Conservation (phyloP, 495 filamentous ascomycete genomes). For the Penicillium canariense region DNA sequence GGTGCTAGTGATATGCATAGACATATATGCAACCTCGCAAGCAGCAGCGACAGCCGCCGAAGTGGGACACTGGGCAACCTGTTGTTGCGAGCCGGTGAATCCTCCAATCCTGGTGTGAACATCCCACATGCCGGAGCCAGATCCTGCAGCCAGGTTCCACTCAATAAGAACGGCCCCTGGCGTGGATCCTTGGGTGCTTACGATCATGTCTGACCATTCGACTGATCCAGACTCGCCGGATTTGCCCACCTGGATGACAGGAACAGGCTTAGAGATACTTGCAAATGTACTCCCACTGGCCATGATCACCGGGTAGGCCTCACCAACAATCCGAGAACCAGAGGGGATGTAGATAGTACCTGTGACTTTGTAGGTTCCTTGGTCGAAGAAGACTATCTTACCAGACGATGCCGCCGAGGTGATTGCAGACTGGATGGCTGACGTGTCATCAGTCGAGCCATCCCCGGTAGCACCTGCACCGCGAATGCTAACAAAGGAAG, state of each 20-base stretch:
- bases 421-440: slow-evolving; percentile 46
- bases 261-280: slow-evolving; percentile 58
- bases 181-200: slow-evolving; percentile 53
- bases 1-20: slow-evolving; percentile 60
- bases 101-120: slow-evolving; percentile 58
- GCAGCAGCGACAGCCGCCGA: slow-evolving; percentile 30
- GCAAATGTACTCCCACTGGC: slow-evolving; percentile 59
- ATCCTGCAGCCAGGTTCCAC: slow-evolving; percentile 60
- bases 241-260: slow-evolving; percentile 63
- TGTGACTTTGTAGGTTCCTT: slow-evolving; percentile 48
- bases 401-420: slow-evolving; percentile 34
- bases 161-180: slow-evolving; percentile 72
- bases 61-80: slow-evolving; percentile 51
- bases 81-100: slow-evolving; percentile 51
- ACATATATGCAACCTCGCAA: slow-evolving; percentile 66
- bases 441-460: slow-evolving; percentile 65
- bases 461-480: slow-evolving; percentile 63
- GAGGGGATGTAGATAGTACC: slow-evolving; percentile 45
- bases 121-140: slow-evolving; percentile 56
- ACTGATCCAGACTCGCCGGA: slow-evolving; percentile 50
- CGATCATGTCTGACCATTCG: slow-evolving; percentile 61
- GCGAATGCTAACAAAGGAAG: slow-evolving; percentile 60
- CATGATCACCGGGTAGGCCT: slow-evolving; percentile 63
- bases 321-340: slow-evolving; percentile 44
- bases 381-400: slow-evolving; percentile 51